These are phyloP conservation scores for Phytopythium mirpurense DNA, from an alignment of 352 stramenopile species.

Conservation along the genomic window DNA sequence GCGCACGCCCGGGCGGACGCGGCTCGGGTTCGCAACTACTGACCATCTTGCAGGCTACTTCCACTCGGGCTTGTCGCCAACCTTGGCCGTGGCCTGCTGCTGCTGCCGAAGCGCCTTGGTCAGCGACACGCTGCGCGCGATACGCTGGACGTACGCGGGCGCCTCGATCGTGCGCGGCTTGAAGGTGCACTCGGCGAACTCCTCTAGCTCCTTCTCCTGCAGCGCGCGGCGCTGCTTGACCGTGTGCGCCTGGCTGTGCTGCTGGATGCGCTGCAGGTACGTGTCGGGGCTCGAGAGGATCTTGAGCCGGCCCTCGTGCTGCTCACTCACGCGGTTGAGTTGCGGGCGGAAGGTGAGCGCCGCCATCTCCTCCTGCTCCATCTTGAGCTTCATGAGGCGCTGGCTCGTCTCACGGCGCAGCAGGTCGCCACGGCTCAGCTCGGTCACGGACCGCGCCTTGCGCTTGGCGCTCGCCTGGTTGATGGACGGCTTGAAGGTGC, in stretches of 20 bases:
- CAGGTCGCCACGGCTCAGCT: slow-evolving; percentile 74
- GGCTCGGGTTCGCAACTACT: neutral
- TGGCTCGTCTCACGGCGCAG: slow-evolving; percentile 73
- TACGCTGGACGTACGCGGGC: slow-evolving; percentile 77
- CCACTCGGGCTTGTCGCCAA: slow-evolving; percentile 57
- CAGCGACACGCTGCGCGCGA: slow-evolving; percentile 68
- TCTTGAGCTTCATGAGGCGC: slow-evolving; percentile 81
- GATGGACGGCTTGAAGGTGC: slow-evolving; percentile 82
- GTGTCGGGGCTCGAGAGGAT: slow-evolving; percentile 76
- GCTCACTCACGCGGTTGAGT: slow-evolving; percentile 62
- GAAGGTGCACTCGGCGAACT: slow-evolving; percentile 85
- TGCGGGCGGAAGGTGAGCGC: slow-evolving; percentile 74
- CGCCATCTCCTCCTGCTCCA: slow-evolving; percentile 85
- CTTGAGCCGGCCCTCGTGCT: slow-evolving; percentile 68
- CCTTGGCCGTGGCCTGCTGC: slow-evolving; percentile 31
- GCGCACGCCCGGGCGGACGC: neutral
- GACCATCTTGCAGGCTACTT: slow-evolving; percentile 35
- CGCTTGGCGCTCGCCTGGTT: slow-evolving; percentile 63
- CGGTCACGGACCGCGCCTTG: slow-evolving; percentile 61
- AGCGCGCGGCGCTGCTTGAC: slow-evolving; percentile 70
- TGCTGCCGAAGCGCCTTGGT: slow-evolving; percentile 65
- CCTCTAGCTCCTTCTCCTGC: slow-evolving; percentile 75
- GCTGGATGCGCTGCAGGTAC: slow-evolving; percentile 76
- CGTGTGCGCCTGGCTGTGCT: slow-evolving; percentile 66
- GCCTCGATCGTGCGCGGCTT: slow-evolving; percentile 80